Percentiles rank a stretch among this genome's conserved stretches.
Evolutionary conservation across 176 grass and related monocot genomes (phyloP).

Genomic region (Bromus sterilis): DNA sequence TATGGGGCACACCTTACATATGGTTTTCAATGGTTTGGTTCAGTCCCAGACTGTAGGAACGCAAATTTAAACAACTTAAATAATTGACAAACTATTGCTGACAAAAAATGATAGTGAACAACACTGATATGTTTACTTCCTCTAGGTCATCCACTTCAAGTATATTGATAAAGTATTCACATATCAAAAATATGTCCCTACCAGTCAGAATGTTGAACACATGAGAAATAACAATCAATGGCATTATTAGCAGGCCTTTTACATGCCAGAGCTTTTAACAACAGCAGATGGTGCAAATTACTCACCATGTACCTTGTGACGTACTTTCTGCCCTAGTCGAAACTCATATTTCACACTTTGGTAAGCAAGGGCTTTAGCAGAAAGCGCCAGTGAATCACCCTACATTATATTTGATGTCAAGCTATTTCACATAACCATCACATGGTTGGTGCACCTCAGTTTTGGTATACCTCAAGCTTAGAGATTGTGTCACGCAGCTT

Average conservation of each 20-base stretch:
- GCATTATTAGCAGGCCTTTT: not conserved
- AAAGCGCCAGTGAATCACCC: constrained; percentile 72
- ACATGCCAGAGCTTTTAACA: not conserved
- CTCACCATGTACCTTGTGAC: constrained; percentile 88
- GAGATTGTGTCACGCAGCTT: constrained; percentile 67
- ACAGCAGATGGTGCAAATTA: constrained; percentile 11
- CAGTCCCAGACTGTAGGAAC: not conserved
- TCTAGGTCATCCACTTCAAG: not conserved
- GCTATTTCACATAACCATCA: constrained; percentile 8
- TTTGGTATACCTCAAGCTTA: constrained; percentile 80
- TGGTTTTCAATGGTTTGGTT: not conserved
- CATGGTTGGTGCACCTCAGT: not conserved
- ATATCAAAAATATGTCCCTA: not conserved
- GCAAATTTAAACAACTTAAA: not conserved
- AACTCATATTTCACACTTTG: constrained; percentile 86
- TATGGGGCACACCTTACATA: not conserved
- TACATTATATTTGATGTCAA: constrained; percentile 36
- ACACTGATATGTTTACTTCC: not conserved
- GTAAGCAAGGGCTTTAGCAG: constrained; percentile 87
- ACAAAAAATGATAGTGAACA: not conserved
- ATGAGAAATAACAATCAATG: not conserved
- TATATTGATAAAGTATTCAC: not conserved
- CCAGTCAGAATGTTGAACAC: not conserved
- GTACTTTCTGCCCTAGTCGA: constrained; percentile 82
- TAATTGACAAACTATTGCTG: not conserved